phyloP scores from a whole-genome alignment of 371 early-diverging fungal genomes.

The Caulochytrium protostelioides region DNA sequence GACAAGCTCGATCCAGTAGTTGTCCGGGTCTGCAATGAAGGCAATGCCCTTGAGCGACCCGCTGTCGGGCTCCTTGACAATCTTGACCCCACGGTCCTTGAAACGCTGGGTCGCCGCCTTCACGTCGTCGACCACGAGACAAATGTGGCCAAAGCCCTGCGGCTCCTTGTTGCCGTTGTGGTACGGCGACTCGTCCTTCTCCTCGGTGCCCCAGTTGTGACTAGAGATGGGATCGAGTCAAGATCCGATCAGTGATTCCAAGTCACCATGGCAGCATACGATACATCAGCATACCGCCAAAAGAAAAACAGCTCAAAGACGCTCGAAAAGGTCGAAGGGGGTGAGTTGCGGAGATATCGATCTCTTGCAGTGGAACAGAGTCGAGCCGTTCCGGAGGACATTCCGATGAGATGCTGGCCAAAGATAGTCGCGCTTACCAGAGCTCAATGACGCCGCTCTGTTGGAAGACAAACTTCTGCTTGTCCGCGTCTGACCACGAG shows the following conservation, averaged over 20 bases:
- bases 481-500: slow-evolving; percentile 28
- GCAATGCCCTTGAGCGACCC: slow-evolving; percentile 57
- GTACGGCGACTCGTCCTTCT: slow-evolving; percentile 37
- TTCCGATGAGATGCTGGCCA: no score
- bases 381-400: no score
- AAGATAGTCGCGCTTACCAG: no score
- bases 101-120: slow-evolving; percentile 53
- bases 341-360: no score
- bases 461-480: slow-evolving; percentile 28
- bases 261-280: no score
- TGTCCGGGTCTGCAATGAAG: slow-evolving; percentile 69
- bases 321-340: no score
- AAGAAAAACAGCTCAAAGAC: no score
- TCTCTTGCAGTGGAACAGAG: no score
- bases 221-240: no score
- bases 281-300: no score
- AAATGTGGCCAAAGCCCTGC: slow-evolving; percentile 61
- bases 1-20: slow-evolving; percentile 69
- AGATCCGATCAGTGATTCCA: no score
- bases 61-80: slow-evolving; percentile 50
- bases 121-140: slow-evolving; percentile 55
- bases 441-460: slow-evolving; percentile 57
- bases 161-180: slow-evolving; percentile 52
- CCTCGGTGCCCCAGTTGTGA: slow-evolving; percentile 79
- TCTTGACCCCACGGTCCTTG: slow-evolving; percentile 41